These are phyloP conservation scores for Austroboletus niveus DNA, from an alignment of 1,284 basidiomycete species.

Conservation along the genomic window DNA sequence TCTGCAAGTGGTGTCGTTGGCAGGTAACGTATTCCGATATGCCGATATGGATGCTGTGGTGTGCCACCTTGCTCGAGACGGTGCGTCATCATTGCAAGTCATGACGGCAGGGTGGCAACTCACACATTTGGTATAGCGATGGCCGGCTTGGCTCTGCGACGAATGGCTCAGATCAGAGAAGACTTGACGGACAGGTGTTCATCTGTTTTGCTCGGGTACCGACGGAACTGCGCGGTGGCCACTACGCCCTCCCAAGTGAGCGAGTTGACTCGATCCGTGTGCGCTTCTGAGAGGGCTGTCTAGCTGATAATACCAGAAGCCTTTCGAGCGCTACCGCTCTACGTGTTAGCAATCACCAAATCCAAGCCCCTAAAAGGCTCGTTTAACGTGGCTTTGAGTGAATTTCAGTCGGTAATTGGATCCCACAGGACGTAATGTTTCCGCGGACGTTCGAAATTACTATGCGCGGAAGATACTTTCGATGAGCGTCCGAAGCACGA, in stretches of 20 bases:
- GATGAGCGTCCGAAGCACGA: constrained; percentile 65
- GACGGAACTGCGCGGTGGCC: constrained; percentile 86
- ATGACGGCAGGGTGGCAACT: neutral
- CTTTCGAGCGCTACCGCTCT: constrained; percentile 87
- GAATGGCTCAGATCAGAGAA: constrained; percentile 78
- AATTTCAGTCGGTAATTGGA: constrained; percentile 10
- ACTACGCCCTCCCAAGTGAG: constrained; percentile 78
- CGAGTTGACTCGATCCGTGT: neutral
- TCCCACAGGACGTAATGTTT: constrained; percentile 75
- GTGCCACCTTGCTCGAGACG: constrained; percentile 75
- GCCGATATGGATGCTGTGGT: constrained; percentile 91
- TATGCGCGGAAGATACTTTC: constrained; percentile 77
- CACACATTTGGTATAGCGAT: constrained; percentile 52
- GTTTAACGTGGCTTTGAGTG: constrained; percentile 7
- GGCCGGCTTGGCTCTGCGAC: constrained; percentile 58
- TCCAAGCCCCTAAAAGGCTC: constrained; percentile 88
- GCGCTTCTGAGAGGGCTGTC: constrained; percentile 10
- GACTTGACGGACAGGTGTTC: constrained; percentile 85
- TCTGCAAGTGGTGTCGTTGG: constrained; percentile 77
- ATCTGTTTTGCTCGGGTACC: constrained; percentile 83
- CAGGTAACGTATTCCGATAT: constrained; percentile 89
- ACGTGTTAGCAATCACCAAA: constrained; percentile 84
- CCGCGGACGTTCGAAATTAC: constrained; percentile 91
- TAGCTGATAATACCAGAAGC: constrained; percentile 94
- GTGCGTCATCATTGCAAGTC: constrained; percentile 41